Conservation (phyloP, 2,329 filamentous ascomycete genomes). For the Dichotomopilus funicola region DNA sequence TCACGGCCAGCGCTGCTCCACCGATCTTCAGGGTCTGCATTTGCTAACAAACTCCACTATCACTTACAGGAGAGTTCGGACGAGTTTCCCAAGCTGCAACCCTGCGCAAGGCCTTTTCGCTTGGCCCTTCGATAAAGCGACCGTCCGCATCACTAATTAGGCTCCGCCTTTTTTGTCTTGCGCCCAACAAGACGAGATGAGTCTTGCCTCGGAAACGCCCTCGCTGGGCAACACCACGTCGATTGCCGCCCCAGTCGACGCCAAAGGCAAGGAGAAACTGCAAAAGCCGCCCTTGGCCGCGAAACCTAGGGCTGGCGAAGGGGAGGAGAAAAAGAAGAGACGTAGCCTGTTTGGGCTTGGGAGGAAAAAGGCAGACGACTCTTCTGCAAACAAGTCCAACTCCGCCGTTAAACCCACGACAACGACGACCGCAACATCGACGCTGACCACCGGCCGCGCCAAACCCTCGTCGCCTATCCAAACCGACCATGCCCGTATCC, state of each 20-base stretch:
- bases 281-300: slow-evolving; percentile 6
- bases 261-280: slow-evolving; percentile 17
- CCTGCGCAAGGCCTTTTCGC: too few relatives aligned
- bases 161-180: background rate
- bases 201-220: slow-evolving; percentile 23
- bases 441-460: slow-evolving; percentile 26
- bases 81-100: background rate
- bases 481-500: slow-evolving; percentile 31
- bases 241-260: slow-evolving; percentile 25
- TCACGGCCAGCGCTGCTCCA: background rate
- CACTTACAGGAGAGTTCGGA: background rate
- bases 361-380: slow-evolving; percentile 50
- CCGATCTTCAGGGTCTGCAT: background rate
- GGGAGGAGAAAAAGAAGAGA: slow-evolving; percentile 41
- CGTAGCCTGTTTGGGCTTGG: slow-evolving; percentile 55
- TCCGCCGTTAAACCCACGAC: slow-evolving; percentile 26
- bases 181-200: slow-evolving; percentile 26
- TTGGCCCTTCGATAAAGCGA: background rate
- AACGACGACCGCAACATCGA: background rate
- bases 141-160: background rate
- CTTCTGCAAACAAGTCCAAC: too few relatives aligned
- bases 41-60: background rate
- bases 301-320: slow-evolving; percentile 21
- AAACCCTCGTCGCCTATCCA: slow-evolving; percentile 28
- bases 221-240: slow-evolving; percentile 24